A percentile compares a stretch with the other conserved stretches of the same genome.
Evolutionary conservation across 176 grass and related monocot species (phyloP).

Genomic region (Zizania latifolia): DNA sequence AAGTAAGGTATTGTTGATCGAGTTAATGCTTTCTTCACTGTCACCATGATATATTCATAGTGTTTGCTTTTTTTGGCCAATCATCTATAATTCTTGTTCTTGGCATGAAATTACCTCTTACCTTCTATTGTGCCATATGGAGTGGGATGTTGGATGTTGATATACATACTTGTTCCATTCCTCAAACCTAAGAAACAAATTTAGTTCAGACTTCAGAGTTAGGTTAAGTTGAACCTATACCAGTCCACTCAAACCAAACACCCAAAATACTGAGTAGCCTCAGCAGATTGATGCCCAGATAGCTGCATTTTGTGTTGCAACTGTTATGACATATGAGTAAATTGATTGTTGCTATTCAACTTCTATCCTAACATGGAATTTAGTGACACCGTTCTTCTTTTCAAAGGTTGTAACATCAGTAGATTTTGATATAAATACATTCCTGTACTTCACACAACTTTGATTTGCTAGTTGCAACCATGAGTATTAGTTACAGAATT

Average conservation of each 20-base stretch:
- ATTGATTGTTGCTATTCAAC: slow-evolving; percentile 1
- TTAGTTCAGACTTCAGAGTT: not conserved
- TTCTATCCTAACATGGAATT: not conserved
- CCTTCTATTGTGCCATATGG: not conserved
- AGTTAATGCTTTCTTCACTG: not conserved
- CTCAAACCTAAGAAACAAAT: not conserved
- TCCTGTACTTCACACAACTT: not conserved
- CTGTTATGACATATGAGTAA: not conserved
- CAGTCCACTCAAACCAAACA: not conserved
- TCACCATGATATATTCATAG: slow-evolving; percentile 22
- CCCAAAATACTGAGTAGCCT: not conserved
- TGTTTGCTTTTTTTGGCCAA: not conserved
- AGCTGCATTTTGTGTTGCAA: not conserved
- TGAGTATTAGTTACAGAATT: slow-evolving; percentile 8
- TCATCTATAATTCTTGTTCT: not conserved
- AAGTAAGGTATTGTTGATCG: slow-evolving; percentile 46
- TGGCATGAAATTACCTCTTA: not conserved
- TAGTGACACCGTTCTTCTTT: not conserved
- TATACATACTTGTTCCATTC: not conserved
- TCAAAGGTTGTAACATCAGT: slow-evolving; percentile 20
- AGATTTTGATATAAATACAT: not conserved
- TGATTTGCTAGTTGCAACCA: not conserved
- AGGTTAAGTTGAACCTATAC: not conserved
- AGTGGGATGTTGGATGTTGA: not conserved
- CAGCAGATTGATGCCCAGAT: not conserved